phyloP scores from a whole-genome alignment of 2,329 filamentous ascomycete genomes.

The Clonostachys rhizophaga region DNA sequence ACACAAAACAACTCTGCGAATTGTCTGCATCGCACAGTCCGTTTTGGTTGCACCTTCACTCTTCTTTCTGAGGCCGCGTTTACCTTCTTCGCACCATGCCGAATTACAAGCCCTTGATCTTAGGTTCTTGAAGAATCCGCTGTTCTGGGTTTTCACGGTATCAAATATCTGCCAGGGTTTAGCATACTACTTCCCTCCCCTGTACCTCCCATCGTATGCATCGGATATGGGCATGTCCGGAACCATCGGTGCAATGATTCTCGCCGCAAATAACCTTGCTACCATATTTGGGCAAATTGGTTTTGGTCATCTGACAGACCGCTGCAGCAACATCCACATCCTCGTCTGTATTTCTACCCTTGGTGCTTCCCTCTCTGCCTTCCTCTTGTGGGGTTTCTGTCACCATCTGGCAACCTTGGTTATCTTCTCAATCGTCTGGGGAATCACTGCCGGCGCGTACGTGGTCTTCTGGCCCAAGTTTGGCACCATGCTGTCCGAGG shows the following conservation, averaged over 20 bases:
- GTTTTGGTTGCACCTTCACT: constrained; percentile 32
- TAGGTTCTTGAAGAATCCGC: constrained; percentile 12
- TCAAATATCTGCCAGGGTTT: constrained; percentile 46
- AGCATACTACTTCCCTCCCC: constrained; percentile 50
- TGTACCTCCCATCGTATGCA: constrained; percentile 48
- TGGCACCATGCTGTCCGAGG: constrained; percentile 15
- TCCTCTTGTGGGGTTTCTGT: constrained; percentile 51
- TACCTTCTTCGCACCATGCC: constrained; percentile 27
- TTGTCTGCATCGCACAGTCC: constrained; percentile 38
- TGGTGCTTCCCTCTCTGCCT: constrained; percentile 39
- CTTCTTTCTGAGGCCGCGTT: constrained; percentile 30
- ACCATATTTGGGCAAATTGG: constrained; percentile 36
- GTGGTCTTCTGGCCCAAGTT: constrained; percentile 17
- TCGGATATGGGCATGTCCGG: constrained; percentile 29
- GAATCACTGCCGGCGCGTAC: constrained; percentile 46
- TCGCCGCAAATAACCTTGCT: constrained; percentile 41
- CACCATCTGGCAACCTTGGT: constrained; percentile 35
- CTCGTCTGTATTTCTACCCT: constrained; percentile 35
- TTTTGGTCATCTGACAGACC: constrained; percentile 41
- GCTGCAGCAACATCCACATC: constrained; percentile 34
- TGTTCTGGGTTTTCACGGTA: constrained; percentile 29
- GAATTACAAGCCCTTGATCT: constrained; percentile 13
- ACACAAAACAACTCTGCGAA: constrained; percentile 46
- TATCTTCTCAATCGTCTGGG: constrained; percentile 48
- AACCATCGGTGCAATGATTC: constrained; percentile 36